Evolutionary conservation across 345 rosid species (phyloP), one percentile per base, ranked within the genome.

Genomic region (Psidium guajava): DNA sequence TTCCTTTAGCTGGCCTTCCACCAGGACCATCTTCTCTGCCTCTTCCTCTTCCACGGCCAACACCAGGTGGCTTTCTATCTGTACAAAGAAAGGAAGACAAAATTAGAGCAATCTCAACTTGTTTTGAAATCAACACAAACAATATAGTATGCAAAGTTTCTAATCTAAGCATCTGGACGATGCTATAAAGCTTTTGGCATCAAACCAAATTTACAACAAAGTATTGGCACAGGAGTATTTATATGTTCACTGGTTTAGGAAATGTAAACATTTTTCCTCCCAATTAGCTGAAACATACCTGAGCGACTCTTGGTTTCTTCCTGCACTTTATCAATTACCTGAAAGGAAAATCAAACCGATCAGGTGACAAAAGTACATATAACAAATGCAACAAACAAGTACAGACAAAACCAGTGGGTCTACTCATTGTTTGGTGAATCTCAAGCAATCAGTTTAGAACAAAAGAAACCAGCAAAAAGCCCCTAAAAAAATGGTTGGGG

Each of bases 291-390:
- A 73, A 83, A 82, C 75, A 84, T 87, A 93, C 98, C 98, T 87
- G 94, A 11, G 81, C 98, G 96, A 61, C 88, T 93, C 90, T 92
- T 95, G 85, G 93, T 87, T 88, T 95, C 98, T 91, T 95, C 98
- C 86, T 95, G 98, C 86, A 95, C 98, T 88, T 95, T 95, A 85
- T 95, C 96, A 74, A 95, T 95, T 82, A 95, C 98, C 98, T 93
- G 90, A 82, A 89, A 85, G 54, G 75, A n/a, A 82, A 88, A 88
- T 86, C 74, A 86, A 84, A 80, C 84, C 18, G 6, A 74, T 24
- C 44, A 75, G 21, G 58, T 74, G 27, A 83, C 56, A 87, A 86
- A 27, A 18, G 77, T 69, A 20, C 5, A 69, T 32, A 18, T 36
- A 69, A 36, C 44, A 69, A 69, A 32, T 36, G 24, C 6, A 16